Evolutionary conservation across 129 eudicot species (phyloP), one percentile per base, ranked within the genome.

Genomic region (Ambrosia trifida): DNA sequence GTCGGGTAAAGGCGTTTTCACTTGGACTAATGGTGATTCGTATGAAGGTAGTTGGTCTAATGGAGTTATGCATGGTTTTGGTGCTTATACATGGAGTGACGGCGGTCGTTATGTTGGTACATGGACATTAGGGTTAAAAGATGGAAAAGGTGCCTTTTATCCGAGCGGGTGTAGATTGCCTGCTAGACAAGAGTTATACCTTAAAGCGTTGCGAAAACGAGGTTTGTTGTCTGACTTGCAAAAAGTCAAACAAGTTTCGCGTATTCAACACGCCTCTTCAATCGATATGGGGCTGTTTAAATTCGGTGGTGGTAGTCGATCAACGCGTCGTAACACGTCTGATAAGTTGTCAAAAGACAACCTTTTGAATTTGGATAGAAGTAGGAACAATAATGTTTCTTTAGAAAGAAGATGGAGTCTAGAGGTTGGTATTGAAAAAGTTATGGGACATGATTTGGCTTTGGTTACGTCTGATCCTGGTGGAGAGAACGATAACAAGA

Each of bases 371-470:
- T 18, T 82, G 68, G 74, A 82, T 64, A 89, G 80, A 76, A 75
- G 87, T 3, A 81, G 86, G 14, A 72, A 80, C 17, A 74, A 68
- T 11, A 89, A 87, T 77, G 86, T 85, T 40, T 87, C 97, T 4
- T 58, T 94, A 28, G 96, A 87, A 70, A 85, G 98, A 70, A 83
- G 95, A 18, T 94, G 96, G 98, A 94, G 98, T 75, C 86, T 94
- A 31, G 98, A 94, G 76, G 92, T 87, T 18, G 83, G 93, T 17
- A 87, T 94, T 52, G 98, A 94, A 76, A 89, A 94, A 32, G 80
- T 82, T 12, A 79, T 94, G 64, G 98, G 98, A 61, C 74, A 82
- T 73, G 85, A 72, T 68, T 46, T 81, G 68, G 82, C 88, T 19
- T 69, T 74, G 5, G 76, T 88, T 49, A 64, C 77, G 66, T 76